Conservation (phyloP, 192 early-diverging fungal genomes). For the Umbelopsis vinacea region DNA sequence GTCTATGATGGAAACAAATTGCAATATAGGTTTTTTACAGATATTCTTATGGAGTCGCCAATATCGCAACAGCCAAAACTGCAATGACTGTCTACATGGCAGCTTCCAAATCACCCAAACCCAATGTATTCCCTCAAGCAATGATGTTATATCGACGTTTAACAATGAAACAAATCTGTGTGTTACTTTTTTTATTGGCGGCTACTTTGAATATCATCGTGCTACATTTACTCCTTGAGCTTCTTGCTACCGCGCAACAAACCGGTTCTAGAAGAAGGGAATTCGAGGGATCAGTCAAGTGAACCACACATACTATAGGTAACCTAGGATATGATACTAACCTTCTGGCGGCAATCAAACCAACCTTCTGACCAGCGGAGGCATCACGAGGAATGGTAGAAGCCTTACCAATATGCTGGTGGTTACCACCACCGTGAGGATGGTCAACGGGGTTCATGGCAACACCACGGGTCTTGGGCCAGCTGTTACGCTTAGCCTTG, state of each 20-base stretch:
- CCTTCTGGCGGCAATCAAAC: conserved; percentile 49
- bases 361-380: conserved; percentile 96
- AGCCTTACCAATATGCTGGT: conserved; percentile 99
- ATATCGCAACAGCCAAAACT: too few relatives aligned
- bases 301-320: too few relatives aligned
- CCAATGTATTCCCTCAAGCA: neutral
- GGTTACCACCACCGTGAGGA: conserved; percentile 99
- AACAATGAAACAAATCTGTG: conserved; percentile 8
- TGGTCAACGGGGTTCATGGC: conserved; percentile 98
- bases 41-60: neutral
- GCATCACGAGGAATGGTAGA: conserved; percentile 94
- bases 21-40: too few relatives aligned
- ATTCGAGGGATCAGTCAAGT: neutral
- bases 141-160: neutral
- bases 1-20: too few relatives aligned
- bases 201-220: conserved; percentile 18
- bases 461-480: conserved; percentile 99
- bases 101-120: neutral
- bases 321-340: neutral
- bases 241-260: conserved; percentile 99
- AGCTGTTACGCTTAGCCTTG: conserved; percentile 98
- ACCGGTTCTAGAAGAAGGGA: conserved; percentile 77
- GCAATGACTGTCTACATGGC: too few relatives aligned
- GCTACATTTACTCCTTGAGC: conserved; percentile 70
- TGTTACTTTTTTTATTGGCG: conserved; percentile 19